Evolutionary conservation across 208 protist genomes (phyloP).

Genomic region (Entamoeba invadens): DNA sequence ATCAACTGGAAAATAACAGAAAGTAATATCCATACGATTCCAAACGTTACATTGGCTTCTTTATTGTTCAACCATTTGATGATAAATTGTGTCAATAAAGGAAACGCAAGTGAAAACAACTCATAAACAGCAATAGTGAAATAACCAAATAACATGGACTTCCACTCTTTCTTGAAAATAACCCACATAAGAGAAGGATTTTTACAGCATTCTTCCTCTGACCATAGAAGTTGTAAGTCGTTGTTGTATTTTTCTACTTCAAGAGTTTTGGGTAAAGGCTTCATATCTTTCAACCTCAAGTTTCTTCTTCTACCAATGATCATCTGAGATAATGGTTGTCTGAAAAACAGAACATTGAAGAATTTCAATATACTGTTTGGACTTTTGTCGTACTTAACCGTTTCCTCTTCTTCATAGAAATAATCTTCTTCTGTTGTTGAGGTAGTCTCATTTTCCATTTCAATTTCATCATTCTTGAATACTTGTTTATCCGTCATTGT

Average conservation of each 20-base stretch:
- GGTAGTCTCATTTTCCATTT: too few species aligned
- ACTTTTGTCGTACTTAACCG: too few species aligned
- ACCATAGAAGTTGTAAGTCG: background rate
- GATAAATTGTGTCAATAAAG: background rate
- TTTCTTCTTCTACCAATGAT: background rate
- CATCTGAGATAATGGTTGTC: background rate
- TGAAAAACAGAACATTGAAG: background rate
- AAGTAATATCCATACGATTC: background rate
- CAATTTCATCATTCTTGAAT: too few species aligned
- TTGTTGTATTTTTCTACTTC: background rate
- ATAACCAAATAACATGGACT: background rate
- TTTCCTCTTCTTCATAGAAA: too few species aligned
- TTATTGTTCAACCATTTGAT: background rate
- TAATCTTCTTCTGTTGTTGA: too few species aligned
- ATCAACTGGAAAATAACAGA: background rate
- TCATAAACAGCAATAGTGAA: background rate
- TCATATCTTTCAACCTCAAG: background rate
- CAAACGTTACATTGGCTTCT: background rate
- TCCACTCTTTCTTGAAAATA: background rate
- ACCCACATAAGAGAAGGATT: background rate
- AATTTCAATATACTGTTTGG: too few species aligned
- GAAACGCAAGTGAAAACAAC: background rate
- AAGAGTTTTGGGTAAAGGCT: background rate
- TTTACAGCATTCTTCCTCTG: background rate
- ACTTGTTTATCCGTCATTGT: too few species aligned